phyloP scores from a whole-genome alignment of 768 basidiomycete species.

The Trametes cubensis region DNA sequence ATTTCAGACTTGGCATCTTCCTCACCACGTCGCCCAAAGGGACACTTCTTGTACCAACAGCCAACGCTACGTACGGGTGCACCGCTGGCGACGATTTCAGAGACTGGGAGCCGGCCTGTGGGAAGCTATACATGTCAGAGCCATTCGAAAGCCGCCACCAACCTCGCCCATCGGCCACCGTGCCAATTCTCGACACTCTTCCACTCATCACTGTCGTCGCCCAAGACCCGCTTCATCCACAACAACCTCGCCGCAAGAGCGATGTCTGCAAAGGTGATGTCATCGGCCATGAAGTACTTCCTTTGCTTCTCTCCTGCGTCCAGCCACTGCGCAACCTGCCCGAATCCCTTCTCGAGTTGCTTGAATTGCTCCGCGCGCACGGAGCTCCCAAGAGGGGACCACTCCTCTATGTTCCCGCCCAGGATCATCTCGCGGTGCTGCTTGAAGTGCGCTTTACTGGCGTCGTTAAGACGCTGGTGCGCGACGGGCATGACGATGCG shows the following conservation, averaged over 20 bases:
- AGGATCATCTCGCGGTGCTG: slow-evolving; percentile 36
- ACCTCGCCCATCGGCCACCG: slow-evolving; percentile 21
- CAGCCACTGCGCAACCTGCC: slow-evolving; percentile 23
- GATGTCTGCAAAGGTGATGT: slow-evolving; percentile 9
- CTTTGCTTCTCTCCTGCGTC: slow-evolving; percentile 8
- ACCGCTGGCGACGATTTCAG: too few species aligned
- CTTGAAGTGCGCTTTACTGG: slow-evolving; percentile 42
- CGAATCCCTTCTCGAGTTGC: slow-evolving; percentile 38
- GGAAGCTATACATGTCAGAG: not conserved
- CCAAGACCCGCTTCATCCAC: slow-evolving; percentile 8
- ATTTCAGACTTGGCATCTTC: too few species aligned
- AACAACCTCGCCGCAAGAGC: slow-evolving; percentile 7
- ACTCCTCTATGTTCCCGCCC: slow-evolving; percentile 39
- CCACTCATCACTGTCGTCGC: slow-evolving; percentile 20
- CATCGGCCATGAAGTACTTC: slow-evolving; percentile 14
- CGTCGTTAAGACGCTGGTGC: slow-evolving; percentile 12
- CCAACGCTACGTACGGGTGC: too few species aligned
- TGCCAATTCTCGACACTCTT: slow-evolving; percentile 9
- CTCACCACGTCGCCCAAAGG: too few species aligned
- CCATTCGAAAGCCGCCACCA: slow-evolving; percentile 15
- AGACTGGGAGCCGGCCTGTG: too few species aligned
- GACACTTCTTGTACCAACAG: too few species aligned
- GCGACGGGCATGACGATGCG: slow-evolving; percentile 5
- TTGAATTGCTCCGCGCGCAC: slow-evolving; percentile 40
- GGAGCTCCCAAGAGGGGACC: slow-evolving; percentile 34